Percentiles rank a stretch among this genome's conserved stretches.
Evolutionary conservation across 192 early-diverging fungal species (phyloP).

Genomic region (Entomortierella chlamydospora): DNA sequence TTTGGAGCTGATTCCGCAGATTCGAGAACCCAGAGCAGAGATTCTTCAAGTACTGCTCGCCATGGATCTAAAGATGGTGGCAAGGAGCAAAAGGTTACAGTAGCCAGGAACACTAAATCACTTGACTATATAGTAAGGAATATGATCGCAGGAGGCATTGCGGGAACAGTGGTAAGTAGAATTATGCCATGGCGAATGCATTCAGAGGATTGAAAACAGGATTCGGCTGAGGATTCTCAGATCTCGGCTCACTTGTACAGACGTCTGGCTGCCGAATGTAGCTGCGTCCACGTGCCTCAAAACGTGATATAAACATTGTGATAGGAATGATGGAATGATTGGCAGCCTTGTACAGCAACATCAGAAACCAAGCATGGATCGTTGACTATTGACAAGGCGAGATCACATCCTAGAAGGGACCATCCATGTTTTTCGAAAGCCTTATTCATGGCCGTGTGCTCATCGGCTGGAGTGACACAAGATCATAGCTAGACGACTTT

Average conservation of each 20-base stretch:
- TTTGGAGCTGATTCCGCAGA: not conserved
- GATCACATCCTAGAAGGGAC: not conserved
- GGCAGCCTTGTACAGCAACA: no score
- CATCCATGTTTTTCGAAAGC: no score
- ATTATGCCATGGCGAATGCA: not conserved
- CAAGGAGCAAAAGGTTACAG: not conserved
- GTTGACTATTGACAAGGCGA: no score
- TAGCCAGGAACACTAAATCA: conserved; percentile 38
- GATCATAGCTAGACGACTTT: no score
- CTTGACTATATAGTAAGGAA: conserved; percentile 61
- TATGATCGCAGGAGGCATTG: conserved; percentile 63
- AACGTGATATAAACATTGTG: no score
- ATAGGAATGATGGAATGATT: no score
- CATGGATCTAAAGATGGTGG: conserved; percentile 6
- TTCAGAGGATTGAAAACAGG: not conserved
- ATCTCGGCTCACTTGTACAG: no score
- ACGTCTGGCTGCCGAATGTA: no score
- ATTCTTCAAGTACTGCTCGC: not conserved
- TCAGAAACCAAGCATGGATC: no score
- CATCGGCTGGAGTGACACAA: no score
- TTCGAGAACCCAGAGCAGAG: not conserved
- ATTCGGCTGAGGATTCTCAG: not conserved
- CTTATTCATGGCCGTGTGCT: no score
- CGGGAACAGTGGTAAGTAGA: conserved; percentile 60
- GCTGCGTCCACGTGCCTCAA: no score